These are phyloP conservation scores for Teunomyces lycoperdinae DNA, from an alignment of 805 yeast genomes.

Conservation along the genomic window DNA sequence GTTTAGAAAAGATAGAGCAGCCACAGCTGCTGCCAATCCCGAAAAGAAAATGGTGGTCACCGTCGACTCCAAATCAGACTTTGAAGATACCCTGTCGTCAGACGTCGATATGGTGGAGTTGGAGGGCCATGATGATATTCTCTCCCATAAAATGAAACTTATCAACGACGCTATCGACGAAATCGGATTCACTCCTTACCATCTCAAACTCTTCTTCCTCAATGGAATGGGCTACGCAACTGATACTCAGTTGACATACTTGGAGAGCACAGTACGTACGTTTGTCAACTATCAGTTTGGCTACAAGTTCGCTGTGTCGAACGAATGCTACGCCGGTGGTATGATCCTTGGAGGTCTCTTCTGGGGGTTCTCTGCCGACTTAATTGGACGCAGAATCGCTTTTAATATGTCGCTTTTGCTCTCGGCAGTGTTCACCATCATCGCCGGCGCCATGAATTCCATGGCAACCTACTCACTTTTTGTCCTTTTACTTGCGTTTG, in stretches of 20 bases:
- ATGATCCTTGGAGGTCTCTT: conserved; percentile 51
- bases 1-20: background rate
- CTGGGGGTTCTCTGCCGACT: conserved; percentile 52
- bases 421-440: conserved; percentile 49
- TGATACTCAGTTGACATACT: conserved; percentile 47
- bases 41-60: conserved; percentile 5
- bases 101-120: conserved; percentile 13
- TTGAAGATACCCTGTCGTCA: conserved; percentile 7
- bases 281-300: conserved; percentile 49
- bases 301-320: conserved; percentile 41
- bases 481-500: conserved; percentile 42
- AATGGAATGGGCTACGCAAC: conserved; percentile 39
- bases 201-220: conserved; percentile 30
- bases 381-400: conserved; percentile 18
- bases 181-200: conserved; percentile 49
- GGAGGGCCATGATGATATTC: conserved; percentile 12
- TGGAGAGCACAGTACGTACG: conserved; percentile 46
- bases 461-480: conserved; percentile 51
- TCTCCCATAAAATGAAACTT: conserved; percentile 24
- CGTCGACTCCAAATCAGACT: conserved; percentile 6
- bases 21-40: background rate
- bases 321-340: conserved; percentile 36
- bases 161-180: conserved; percentile 33
- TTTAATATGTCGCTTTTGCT: conserved; percentile 40
- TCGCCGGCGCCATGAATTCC: conserved; percentile 51